These are phyloP conservation scores for Penicillium freii DNA, from an alignment of 2,329 filamentous ascomycete species.

Conservation along the genomic window DNA sequence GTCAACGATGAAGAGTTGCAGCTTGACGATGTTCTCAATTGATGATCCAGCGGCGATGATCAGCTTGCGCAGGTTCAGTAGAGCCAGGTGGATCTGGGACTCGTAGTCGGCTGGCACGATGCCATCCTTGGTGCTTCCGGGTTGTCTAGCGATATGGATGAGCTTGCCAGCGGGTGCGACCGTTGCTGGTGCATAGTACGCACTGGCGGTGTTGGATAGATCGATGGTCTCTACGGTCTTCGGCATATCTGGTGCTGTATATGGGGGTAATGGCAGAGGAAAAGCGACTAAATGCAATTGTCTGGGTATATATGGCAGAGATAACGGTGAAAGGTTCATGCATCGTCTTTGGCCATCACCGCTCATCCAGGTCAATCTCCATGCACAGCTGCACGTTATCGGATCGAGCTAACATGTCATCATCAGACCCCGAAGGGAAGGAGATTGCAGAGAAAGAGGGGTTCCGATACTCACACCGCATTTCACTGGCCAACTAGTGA, in stretches of 20 bases:
- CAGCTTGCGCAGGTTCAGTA: not conserved
- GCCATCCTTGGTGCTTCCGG: not conserved
- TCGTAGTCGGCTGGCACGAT: not conserved
- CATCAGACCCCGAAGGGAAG: not conserved
- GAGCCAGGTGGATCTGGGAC: not conserved
- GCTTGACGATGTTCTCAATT: not conserved
- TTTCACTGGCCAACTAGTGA: not conserved
- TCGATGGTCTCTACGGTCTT: not conserved
- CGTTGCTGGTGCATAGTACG: not conserved
- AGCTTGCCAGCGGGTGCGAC: not conserved
- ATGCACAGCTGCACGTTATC: no score
- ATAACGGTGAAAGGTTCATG: no score
- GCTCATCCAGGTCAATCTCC: no score
- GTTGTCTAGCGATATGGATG: not conserved
- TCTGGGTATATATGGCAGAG: no score
- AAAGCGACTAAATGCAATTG: no score
- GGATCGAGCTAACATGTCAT: not conserved
- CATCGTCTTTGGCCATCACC: no score
- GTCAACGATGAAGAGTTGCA: not conserved
- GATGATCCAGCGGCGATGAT: not conserved
- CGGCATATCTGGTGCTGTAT: no score
- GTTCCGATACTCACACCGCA: not conserved
- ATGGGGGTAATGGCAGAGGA: no score
- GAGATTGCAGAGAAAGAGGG: not conserved
- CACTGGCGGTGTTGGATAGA: not conserved